Evolutionary conservation across 2,329 filamentous ascomycete species (phyloP).

Genomic region (Trichoderma harzianum): DNA sequence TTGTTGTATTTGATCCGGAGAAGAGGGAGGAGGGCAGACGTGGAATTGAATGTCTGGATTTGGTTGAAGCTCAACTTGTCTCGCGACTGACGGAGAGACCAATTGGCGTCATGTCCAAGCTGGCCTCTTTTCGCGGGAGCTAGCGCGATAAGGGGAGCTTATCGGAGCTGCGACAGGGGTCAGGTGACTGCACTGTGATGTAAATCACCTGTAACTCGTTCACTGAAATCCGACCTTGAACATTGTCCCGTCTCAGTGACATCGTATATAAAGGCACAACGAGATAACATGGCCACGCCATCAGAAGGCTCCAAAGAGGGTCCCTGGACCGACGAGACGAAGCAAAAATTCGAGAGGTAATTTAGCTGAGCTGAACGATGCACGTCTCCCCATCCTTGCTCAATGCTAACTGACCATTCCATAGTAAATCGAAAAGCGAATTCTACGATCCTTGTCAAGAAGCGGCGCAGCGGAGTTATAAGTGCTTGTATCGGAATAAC

Average conservation of each 20-base stretch:
- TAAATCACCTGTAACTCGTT: background rate
- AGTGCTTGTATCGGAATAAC: slow-evolving; percentile 82
- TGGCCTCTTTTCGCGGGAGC: slow-evolving; percentile 16
- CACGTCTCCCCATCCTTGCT: background rate
- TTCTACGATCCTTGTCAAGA: slow-evolving; percentile 96
- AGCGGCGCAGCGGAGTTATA: slow-evolving; percentile 78
- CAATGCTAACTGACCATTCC: background rate
- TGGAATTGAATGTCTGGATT: background rate
- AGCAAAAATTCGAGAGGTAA: slow-evolving; percentile 63
- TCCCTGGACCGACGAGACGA: slow-evolving; percentile 58
- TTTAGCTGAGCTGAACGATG: slow-evolving; percentile 22
- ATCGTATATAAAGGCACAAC: background rate
- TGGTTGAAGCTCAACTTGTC: background rate
- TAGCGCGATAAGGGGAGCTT: slow-evolving; percentile 18
- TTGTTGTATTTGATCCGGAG: background rate
- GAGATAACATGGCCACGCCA: slow-evolving; percentile 22
- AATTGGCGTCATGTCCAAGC: slow-evolving; percentile 6
- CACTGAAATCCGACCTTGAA: slow-evolving; percentile 16
- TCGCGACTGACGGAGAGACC: background rate
- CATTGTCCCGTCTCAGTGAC: background rate
- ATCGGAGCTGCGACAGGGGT: slow-evolving; percentile 6
- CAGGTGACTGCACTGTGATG: slow-evolving; percentile 6
- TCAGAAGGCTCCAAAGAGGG: slow-evolving; percentile 27
- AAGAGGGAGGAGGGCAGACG: background rate
- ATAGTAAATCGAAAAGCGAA: slow-evolving; percentile 81